Conservation (phyloP, 2,329 filamentous ascomycete genomes). For the Fusarium sp. region DNA sequence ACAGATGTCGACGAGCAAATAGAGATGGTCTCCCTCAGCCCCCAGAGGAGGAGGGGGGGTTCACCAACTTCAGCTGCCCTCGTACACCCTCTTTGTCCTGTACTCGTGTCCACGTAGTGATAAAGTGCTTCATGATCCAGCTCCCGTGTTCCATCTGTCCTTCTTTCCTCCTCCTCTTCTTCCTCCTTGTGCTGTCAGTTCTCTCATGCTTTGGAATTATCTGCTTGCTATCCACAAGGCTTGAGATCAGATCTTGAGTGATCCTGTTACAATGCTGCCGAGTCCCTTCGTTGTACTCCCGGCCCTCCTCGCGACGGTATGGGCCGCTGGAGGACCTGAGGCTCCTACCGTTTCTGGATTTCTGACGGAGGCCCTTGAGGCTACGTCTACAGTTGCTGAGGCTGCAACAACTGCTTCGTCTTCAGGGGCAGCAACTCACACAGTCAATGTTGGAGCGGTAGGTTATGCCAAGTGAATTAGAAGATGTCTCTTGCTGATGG, state of each 20-base stretch:
- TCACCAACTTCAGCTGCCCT: conserved; percentile 24
- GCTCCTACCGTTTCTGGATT: neutral
- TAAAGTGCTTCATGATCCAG: conserved; percentile 37
- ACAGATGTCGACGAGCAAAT: conserved; percentile 18
- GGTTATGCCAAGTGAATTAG: neutral
- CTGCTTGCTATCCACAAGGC: conserved; percentile 22
- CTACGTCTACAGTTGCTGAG: conserved; percentile 30
- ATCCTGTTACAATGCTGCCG: conserved; percentile 33
- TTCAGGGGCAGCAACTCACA: conserved; percentile 38
- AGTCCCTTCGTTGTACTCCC: conserved; percentile 32
- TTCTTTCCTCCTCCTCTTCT: conserved; percentile 11
- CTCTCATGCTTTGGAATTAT: conserved; percentile 4
- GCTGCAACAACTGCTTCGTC: conserved; percentile 29
- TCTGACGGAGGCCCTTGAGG: conserved; percentile 11
- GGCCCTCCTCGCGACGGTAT: conserved; percentile 23
- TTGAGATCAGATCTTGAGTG: conserved; percentile 9
- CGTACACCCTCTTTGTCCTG: conserved; percentile 36
- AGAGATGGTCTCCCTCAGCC: conserved; percentile 25
- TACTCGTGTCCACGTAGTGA: conserved; percentile 9
- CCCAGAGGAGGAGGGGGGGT: conserved; percentile 15
- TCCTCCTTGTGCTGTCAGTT: conserved; percentile 8
- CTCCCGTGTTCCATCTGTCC: conserved; percentile 12
- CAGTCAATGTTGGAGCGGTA: conserved; percentile 43
- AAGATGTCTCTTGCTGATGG: conserved; percentile 4
- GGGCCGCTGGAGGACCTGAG: conserved; percentile 28